Base-by-base conservation (phyloP, 495 filamentous ascomycete genomes). In the Penicillium soppii region DNA sequence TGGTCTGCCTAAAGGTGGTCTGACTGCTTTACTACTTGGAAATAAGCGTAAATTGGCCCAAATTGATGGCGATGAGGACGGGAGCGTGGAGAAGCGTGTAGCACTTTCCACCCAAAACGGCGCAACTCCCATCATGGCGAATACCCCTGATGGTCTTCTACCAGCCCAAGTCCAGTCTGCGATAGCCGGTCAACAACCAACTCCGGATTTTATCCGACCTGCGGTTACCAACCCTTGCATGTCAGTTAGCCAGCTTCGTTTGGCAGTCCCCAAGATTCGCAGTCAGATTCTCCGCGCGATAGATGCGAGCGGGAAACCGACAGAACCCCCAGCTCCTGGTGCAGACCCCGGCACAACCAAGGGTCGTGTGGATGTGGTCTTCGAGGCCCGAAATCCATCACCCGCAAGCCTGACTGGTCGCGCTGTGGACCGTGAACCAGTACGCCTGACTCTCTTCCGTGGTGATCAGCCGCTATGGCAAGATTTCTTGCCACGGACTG, bases 391-490 rank as follows among this genome's bases (percentile, higher is more conserved):
- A 16, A 92, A 92, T 59, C 82, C 87, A 13, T 75, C 79, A 2
- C 73, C 75, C 7, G 78, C 78, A 16, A 75, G 80, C 23, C 58
- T 81, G 43, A 82, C 82, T 19, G 79, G 79, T 26, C 70, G 81
- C 22, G 58, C 73, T 4, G 77, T 78, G 43, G 80, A 88, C 51
- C 80, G 84, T 35, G 91, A 97, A 40, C 94, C 94, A 3, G 85
- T 90, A 9, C 83, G 87, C 10, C 82, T 99, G 25, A 89, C 84
- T 1, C 82, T 92, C 22, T 86, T 84, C 13, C 90, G 88, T 53
- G 82, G 86, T n/a, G 90, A 91, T n/a, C 85, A 88, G 39, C 75
- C 83, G 2, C 68, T 97, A 4, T 99, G 95, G 92, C 88, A 95
- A 57, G 95, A 97, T 54, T 99, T 87, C 59, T 75, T 99, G 15